Evolutionary conservation across 352 stramenopile genomes (phyloP).

Genomic region (Pythium monospermum): DNA sequence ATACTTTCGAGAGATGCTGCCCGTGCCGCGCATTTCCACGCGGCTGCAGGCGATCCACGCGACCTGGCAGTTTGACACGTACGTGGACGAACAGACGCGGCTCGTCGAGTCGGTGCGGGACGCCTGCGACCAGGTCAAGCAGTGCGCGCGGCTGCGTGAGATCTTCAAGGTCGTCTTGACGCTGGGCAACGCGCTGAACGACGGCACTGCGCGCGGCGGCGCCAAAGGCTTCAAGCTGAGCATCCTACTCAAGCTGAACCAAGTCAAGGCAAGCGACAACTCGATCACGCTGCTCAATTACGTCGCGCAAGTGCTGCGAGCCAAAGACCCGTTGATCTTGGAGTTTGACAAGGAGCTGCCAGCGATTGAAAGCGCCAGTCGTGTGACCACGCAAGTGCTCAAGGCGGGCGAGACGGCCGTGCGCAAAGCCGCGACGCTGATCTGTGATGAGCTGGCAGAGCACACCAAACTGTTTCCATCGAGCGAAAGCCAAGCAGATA

Average conservation of each 20-base stretch:
- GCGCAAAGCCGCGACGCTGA: constrained; percentile 63
- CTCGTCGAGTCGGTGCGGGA: constrained; percentile 80
- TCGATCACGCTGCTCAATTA: constrained; percentile 83
- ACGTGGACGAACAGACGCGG: constrained; percentile 76
- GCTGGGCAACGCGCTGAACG: constrained; percentile 92
- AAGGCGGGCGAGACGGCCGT: constrained; percentile 71
- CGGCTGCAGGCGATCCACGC: constrained; percentile 87
- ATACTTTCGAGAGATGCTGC: constrained; percentile 84
- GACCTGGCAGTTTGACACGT: constrained; percentile 83
- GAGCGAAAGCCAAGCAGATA: background rate
- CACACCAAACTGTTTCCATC: constrained; percentile 51
- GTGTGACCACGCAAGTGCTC: constrained; percentile 70
- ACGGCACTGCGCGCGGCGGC: constrained; percentile 77
- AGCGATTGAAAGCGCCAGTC: constrained; percentile 71
- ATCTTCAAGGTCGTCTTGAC: constrained; percentile 84
- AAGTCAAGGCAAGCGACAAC: constrained; percentile 77
- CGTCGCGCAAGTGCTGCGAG: constrained; percentile 69
- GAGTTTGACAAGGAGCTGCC: constrained; percentile 74
- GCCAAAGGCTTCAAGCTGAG: constrained; percentile 92
- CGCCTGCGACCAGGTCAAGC: constrained; percentile 72
- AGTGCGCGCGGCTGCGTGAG: constrained; percentile 75
- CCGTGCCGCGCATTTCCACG: constrained; percentile 83
- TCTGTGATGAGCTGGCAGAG: constrained; percentile 62
- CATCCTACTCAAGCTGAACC: constrained; percentile 85
- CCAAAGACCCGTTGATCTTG: constrained; percentile 70